phyloP scores from a whole-genome alignment of 2,329 filamentous ascomycete genomes.

The Rhynchosporium secalis region DNA sequence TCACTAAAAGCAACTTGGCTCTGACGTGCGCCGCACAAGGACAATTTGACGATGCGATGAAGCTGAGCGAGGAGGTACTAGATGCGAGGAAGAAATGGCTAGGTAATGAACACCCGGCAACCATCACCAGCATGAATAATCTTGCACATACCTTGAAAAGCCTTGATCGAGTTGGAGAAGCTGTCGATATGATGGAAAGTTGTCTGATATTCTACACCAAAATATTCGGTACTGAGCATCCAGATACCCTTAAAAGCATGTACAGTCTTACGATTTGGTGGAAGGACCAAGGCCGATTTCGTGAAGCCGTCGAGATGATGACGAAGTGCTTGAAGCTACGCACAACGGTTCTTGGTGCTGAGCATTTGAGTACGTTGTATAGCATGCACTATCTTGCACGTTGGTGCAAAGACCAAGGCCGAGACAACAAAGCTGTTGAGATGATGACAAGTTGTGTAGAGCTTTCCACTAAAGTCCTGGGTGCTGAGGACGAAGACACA shows the following conservation, averaged over 20 bases:
- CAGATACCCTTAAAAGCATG: conserved; percentile 18
- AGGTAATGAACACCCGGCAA: conserved; percentile 15
- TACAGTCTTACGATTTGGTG: conserved; percentile 8
- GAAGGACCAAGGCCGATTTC: background rate
- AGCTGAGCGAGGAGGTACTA: conserved; percentile 9
- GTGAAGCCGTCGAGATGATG: conserved; percentile 5
- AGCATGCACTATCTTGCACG: conserved; percentile 14
- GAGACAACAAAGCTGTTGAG: background rate
- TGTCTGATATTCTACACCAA: background rate
- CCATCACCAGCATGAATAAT: conserved; percentile 21
- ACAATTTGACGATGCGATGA: conserved; percentile 13
- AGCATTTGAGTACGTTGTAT: conserved; percentile 15
- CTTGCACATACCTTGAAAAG: conserved; percentile 11
- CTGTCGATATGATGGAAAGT: background rate
- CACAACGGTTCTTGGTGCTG: conserved; percentile 5
- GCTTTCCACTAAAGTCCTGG: background rate
- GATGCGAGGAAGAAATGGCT: conserved; percentile 20
- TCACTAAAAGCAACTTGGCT: conserved; percentile 19
- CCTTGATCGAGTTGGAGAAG: conserved; percentile 18
- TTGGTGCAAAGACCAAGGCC: background rate
- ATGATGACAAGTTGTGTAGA: conserved; percentile 8
- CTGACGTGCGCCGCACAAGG: conserved; percentile 16
- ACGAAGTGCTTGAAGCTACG: background rate
- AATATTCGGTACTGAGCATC: conserved; percentile 14
- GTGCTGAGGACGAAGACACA: background rate